Evolutionary conservation across 2,329 filamentous ascomycete species (phyloP), one percentile per base, ranked within the genome.

Genomic region (Keithomyces neogunnii): DNA sequence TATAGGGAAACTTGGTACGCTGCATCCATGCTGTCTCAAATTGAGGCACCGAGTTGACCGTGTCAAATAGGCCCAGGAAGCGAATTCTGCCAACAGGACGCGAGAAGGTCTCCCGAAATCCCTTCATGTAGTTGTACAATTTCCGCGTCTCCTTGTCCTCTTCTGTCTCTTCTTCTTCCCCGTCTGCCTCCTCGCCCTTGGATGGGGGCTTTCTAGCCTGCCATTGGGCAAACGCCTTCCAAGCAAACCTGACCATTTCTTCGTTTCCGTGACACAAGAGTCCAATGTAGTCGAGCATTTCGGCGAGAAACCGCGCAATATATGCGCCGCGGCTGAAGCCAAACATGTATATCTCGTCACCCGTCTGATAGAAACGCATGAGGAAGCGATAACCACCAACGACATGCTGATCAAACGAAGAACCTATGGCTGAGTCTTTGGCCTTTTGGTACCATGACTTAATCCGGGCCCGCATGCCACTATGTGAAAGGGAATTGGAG

Each of bases 211-310:
- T 70, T 73, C 84, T 78, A 43, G 75, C 76, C 61, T 88, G 84
- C 84, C 85, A 89, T 62, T 84, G 81, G 6, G 84, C 78, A 60
- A 89, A 90, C 0, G 85, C 84, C 63, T 87, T 90, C 88, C 88
- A 93, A 0, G 87, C 88, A 63, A 95, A 95, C 3, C 78, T 75
- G 48, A 89, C 82, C 82, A 93, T 85, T 58, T 93, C 89, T 62
- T 95, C 87, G 59, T 95, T 95, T 9, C 89, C 88, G 48, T 87
- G 84, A 10, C 84, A 85, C 11, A 95, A 73, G 0, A 95, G 73
- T 1, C 89, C 89, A 50, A 93, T 83, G 58, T 88, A 84, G 60
- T 93, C 88, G 5, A 93, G 75, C 88, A 92, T 92, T 62, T 93
- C 88, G 0, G 88, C 87, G 1, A 89, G 69, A 60, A 89, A 89